Evolutionary conservation across 2,329 filamentous ascomycete genomes (phyloP), one percentile per base, ranked within the genome.

Genomic region (Achaetomium macrosporum): DNA sequence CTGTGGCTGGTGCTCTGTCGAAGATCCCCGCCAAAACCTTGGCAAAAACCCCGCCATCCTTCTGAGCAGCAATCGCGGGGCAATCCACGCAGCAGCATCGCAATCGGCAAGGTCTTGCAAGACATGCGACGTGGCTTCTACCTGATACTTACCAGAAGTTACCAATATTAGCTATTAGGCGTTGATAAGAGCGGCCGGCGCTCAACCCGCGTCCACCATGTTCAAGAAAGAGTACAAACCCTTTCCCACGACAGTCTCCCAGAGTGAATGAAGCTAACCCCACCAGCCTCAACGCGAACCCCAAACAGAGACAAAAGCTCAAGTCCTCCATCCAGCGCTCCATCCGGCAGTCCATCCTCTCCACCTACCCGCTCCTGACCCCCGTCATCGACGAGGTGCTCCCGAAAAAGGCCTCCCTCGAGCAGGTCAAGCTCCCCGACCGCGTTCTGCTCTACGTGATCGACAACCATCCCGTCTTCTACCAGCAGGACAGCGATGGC

Each of bases 271-370:
- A 20, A 44, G 45, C 61, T 64, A 60, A 66, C 59, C 48, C 30
- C 33, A 17, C 54, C 19, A 39, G 88, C 61, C 84, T 96, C 69
- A 76, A 83, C 64, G 74, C 85, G 25, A 83, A 87, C 61, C 85
- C 88, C 52, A 95, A 93, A 75, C 90, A 90, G 52, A 95, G 93
- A 75, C 90, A 90, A 63, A 97, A 97, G 78, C 89, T 97, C 72
- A 99, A 97, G 75, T 96, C 92, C 60, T 96, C 90, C 20, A 89
- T 90, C 52, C 91, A 96, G 76, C 88, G 93, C 66, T 82, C 77
- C 59, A 85, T 99, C 64, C 88, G 93, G 63, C 79, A 85, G 65
- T 88, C 88, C 65, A 81, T 97, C 61, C 76, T 93, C 59, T 79
- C 89, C 54, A 87, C 87, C 49, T 96, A 95, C 73, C 93, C 93